Base-by-base conservation (phyloP, 805 yeast genomes). In the Kazachstania martiniae region DNA sequence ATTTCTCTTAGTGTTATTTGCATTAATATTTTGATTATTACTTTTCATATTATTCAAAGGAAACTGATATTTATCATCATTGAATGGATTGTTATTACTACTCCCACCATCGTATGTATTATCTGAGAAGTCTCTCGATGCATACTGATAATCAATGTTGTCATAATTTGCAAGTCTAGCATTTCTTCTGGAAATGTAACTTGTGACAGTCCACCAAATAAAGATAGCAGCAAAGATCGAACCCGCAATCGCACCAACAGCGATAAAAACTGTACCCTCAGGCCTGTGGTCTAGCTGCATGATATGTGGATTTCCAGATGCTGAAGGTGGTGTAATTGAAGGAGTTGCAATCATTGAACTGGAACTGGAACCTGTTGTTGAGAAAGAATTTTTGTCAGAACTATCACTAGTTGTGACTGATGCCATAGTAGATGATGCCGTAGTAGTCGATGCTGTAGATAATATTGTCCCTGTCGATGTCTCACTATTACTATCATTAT, bases 181-280 rank as follows among this genome's bases (percentile, higher is more conserved):
- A 27, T 66, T 49, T 37, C 69, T 61, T 18, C 68, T 67, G 4
- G 84, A 73, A 10, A 58, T 46, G 21, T 66, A 39, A 10, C 71
- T 68, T 26, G 65, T 59, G 16, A 70, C 51, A 15, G 68, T 45
- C 42, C 77, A 71, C 69, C 78, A 76, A 10, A 64, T 41, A 8
- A 69, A 41, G 25, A 78, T 62, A 1, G 64, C 65, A 3, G 77
- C 39, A 14, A 76, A 54, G 4, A 80, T 58, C 24, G 72, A 74
- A 0, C 77, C 82, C 4, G 77, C 72, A 24, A 77, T 63, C 8
- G 78, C 63, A 1, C 93, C 94, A 27, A 83, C 79, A 0, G 82
- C 79, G 32, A 85, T 84, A 57, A 83, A 84, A 3, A 85, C 86
- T 1, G 91, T 79, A 1, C 94, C 94, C 29, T 71, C 66, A 1